Conservation (phyloP, 805 yeast genomes). For the Kazachstania africana region DNA sequence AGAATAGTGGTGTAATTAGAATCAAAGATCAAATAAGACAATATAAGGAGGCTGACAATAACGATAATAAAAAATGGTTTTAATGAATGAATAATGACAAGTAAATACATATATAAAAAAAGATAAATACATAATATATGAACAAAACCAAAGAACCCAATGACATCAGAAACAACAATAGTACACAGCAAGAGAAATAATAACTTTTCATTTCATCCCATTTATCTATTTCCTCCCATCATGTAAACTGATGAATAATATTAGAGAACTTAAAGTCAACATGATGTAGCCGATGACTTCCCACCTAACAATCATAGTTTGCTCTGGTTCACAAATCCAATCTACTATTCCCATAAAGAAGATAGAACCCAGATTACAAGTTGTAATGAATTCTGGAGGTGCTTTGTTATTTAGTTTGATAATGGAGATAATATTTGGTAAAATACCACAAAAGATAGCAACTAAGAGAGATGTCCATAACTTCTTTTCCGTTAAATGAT, state of each 20-base stretch:
- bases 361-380: slow-evolving; percentile 19
- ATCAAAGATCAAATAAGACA: slow-evolving; percentile 53
- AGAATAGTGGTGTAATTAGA: slow-evolving; percentile 63
- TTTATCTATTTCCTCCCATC: neutral
- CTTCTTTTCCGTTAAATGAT: too few species aligned
- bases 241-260: slow-evolving; percentile 7
- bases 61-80: slow-evolving; percentile 1
- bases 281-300: slow-evolving; percentile 23
- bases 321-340: slow-evolving; percentile 20
- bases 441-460: slow-evolving; percentile 15
- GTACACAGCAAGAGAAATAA: too few species aligned
- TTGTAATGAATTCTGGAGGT: slow-evolving; percentile 20
- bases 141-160: too few species aligned
- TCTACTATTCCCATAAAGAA: slow-evolving; percentile 21
- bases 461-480: slow-evolving; percentile 2
- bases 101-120: too few species aligned
- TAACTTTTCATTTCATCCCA: too few species aligned
- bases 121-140: too few species aligned
- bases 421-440: slow-evolving; percentile 16
- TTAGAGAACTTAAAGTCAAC: slow-evolving; percentile 16
- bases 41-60: slow-evolving; percentile 1
- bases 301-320: slow-evolving; percentile 23
- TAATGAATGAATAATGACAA: neutral
- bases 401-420: slow-evolving; percentile 15
- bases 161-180: too few species aligned